A percentile compares a stretch with the other conserved stretches of the same genome.
Evolutionary conservation across 495 filamentous ascomycete species (phyloP).

Genomic region (Xylaria scruposa): DNA sequence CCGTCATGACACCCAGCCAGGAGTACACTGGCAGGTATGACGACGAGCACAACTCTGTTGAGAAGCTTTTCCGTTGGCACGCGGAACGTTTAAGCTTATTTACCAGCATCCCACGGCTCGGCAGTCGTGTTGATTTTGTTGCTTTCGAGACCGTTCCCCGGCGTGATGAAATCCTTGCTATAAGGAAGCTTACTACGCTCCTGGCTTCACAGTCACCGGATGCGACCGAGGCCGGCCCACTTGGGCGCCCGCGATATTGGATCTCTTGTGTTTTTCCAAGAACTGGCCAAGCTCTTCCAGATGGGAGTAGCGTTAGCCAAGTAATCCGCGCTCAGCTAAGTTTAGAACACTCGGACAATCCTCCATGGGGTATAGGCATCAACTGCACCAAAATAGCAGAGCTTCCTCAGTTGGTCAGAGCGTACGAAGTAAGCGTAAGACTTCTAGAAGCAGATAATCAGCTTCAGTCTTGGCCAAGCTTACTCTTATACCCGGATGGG

Average conservation of each 20-base stretch:
- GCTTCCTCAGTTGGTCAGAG: slow-evolving; percentile 52
- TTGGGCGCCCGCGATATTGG: slow-evolving; percentile 56
- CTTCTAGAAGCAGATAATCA: slow-evolving; percentile 39
- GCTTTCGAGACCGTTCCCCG: slow-evolving; percentile 70
- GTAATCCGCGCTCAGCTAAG: slow-evolving; percentile 54
- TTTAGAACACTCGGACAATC: slow-evolving; percentile 28
- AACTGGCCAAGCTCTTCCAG: slow-evolving; percentile 50
- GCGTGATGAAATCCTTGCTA: slow-evolving; percentile 64
- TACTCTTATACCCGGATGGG: slow-evolving; percentile 73
- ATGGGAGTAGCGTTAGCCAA: slow-evolving; percentile 52
- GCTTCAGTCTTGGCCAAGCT: slow-evolving; percentile 51
- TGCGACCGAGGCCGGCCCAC: slow-evolving; percentile 8
- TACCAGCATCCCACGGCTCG: slow-evolving; percentile 29
- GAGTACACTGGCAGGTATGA: slow-evolving; percentile 71
- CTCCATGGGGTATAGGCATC: slow-evolving; percentile 68
- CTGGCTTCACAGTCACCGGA: slow-evolving; percentile 22
- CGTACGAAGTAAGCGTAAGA: slow-evolving; percentile 52
- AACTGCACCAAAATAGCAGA: slow-evolving; percentile 70
- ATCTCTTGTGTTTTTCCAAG: slow-evolving; percentile 67
- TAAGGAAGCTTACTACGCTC: slow-evolving; percentile 51
- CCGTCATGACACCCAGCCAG: slow-evolving; percentile 65
- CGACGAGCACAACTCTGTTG: slow-evolving; percentile 47
- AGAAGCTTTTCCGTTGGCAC: slow-evolving; percentile 62
- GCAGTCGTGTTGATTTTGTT: slow-evolving; percentile 56
- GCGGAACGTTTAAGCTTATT: slow-evolving; percentile 59